A percentile compares a stretch with the other conserved stretches of the same genome.
phyloP scores from a whole-genome alignment of 176 grass and related monocot species.

The Ensete glaucum region DNA sequence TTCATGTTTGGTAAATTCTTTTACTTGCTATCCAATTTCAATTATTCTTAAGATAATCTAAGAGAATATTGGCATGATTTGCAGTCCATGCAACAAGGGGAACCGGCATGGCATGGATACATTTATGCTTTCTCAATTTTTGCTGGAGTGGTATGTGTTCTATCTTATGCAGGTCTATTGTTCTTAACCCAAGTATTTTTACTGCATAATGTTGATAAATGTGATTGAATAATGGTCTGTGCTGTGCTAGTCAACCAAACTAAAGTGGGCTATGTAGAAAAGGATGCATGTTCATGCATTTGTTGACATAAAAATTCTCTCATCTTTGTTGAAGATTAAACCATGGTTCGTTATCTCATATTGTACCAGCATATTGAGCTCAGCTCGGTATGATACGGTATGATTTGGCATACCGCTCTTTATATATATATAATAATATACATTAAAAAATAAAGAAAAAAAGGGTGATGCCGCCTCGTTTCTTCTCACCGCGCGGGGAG shows the following conservation, averaged over 20 bases:
- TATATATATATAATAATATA: too few species aligned
- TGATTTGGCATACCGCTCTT: too few species aligned
- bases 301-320: too few species aligned
- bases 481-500: too few species aligned
- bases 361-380: too few species aligned
- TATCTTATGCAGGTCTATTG: neutral
- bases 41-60: conserved; percentile 1
- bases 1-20: neutral
- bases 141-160: conserved; percentile 79
- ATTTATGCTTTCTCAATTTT: conserved; percentile 93
- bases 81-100: conserved; percentile 91
- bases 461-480: too few species aligned
- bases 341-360: too few species aligned
- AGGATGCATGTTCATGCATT: too few species aligned
- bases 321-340: neutral
- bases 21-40: neutral
- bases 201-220: neutral
- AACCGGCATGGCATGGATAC: conserved; percentile 78
- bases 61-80: neutral
- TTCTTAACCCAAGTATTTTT: neutral
- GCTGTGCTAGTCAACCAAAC: too few species aligned
- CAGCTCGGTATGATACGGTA: too few species aligned
- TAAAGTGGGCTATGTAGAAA: too few species aligned
- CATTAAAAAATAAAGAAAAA: too few species aligned
- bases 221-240: neutral